Evolutionary conservation across 2,329 filamentous ascomycete genomes (phyloP).

Genomic region (Diaporthe eres): DNA sequence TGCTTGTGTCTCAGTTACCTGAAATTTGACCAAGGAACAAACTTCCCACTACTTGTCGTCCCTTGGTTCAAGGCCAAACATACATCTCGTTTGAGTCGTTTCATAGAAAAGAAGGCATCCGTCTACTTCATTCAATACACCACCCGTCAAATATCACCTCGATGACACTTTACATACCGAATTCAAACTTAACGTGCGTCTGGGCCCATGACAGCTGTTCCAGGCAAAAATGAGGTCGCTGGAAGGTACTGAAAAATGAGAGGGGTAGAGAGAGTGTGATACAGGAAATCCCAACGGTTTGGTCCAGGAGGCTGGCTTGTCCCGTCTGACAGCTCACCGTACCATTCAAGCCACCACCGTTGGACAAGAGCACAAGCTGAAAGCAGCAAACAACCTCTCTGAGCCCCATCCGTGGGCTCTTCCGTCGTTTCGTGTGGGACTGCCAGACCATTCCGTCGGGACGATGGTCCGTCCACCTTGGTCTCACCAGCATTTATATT

Average conservation of each 20-base stretch:
- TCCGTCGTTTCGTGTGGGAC: background rate
- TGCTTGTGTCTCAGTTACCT: background rate
- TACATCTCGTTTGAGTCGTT: too few species aligned
- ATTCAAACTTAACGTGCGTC: too few species aligned
- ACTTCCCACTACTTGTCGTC: background rate
- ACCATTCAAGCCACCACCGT: background rate
- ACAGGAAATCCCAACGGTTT: background rate
- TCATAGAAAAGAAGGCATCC: background rate
- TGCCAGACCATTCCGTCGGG: background rate
- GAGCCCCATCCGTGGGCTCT: background rate
- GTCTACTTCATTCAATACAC: background rate
- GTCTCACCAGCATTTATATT: background rate
- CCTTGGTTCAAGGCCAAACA: background rate
- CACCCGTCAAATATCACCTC: background rate
- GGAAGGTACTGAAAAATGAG: background rate
- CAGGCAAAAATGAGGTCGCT: background rate
- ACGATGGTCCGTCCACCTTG: background rate
- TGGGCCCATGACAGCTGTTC: background rate
- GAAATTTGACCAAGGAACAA: background rate
- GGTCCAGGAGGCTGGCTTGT: constrained; percentile 3
- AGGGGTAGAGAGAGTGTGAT: background rate
- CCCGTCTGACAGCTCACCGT: background rate
- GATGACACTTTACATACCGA: accelerated
- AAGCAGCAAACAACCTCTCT: constrained; percentile 2
- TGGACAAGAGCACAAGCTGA: background rate